Conservation (phyloP, 257 asterid genomes). For the Capsicum rhomboideum region DNA sequence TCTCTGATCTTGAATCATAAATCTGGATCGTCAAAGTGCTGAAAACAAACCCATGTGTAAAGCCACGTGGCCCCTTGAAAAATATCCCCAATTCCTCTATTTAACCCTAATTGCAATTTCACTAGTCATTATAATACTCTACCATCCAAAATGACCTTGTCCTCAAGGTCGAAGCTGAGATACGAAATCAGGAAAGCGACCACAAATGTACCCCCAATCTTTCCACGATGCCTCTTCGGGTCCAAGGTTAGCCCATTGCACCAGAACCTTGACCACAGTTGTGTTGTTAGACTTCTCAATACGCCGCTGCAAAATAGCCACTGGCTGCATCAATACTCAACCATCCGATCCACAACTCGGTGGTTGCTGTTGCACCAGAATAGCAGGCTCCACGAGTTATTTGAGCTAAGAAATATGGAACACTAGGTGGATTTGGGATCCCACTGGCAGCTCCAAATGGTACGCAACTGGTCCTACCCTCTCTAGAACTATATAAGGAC, state of each 20-base stretch:
- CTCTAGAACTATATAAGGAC: neutral
- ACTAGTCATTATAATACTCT: too few species aligned
- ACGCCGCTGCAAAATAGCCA: neutral
- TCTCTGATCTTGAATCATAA: too few species aligned
- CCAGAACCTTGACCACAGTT: neutral
- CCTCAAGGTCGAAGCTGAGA: neutral
- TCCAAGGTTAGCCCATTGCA: neutral
- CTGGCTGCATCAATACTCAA: neutral
- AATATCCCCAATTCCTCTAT: too few species aligned
- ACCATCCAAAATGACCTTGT: neutral
- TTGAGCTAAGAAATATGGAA: neutral
- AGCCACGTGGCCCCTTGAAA: too few species aligned
- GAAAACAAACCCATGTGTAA: too few species aligned
- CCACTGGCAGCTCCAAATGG: too few species aligned
- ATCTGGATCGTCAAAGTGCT: too few species aligned
- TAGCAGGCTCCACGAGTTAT: neutral
- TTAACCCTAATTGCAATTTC: too few species aligned
- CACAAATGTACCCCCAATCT: neutral
- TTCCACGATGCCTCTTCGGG: neutral
- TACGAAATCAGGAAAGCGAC: neutral
- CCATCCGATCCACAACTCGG: neutral
- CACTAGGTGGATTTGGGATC: neutral
- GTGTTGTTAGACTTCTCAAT: neutral
- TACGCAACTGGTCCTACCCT: too few species aligned
- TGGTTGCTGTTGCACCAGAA: neutral